Evolutionary conservation across 2,329 filamentous ascomycete species (phyloP).

Genomic region (Aspergillus puulaauensis): DNA sequence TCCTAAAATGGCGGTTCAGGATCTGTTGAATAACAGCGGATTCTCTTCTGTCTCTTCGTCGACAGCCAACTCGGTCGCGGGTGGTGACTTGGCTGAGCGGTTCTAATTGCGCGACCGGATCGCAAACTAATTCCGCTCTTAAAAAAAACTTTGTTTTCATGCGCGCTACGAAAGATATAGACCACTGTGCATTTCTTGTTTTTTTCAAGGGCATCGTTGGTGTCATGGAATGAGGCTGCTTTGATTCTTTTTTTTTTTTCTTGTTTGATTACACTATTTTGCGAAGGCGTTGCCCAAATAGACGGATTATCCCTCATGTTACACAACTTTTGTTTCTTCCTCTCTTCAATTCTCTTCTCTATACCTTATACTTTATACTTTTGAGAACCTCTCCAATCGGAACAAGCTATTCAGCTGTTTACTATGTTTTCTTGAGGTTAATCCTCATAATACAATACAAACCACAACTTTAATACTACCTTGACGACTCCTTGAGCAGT

Average conservation of each 20-base stretch:
- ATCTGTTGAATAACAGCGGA: conserved; percentile 70
- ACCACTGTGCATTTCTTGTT: conserved; percentile 40
- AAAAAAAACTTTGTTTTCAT: conserved; percentile 23
- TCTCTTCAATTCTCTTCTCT: conserved; percentile 17
- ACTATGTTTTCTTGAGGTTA: conserved; percentile 9
- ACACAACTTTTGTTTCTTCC: conserved; percentile 16
- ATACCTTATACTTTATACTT: conserved; percentile 20
- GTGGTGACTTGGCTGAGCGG: conserved; percentile 65
- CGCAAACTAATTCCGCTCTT: conserved; percentile 1
- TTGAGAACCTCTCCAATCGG: conserved; percentile 15
- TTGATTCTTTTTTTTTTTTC: conserved; percentile 10
- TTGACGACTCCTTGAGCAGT: not conserved
- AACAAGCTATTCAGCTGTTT: conserved; percentile 15
- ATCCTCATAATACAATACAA: conserved; percentile 4
- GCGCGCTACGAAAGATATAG: conserved; percentile 41
- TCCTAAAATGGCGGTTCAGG: conserved; percentile 82
- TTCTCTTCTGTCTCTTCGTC: conserved; percentile 76
- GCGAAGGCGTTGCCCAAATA: conserved; percentile 25
- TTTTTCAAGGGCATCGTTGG: conserved; percentile 37
- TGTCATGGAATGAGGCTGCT: conserved; percentile 28
- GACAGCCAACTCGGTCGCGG: conserved; percentile 73
- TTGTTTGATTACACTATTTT: conserved; percentile 19
- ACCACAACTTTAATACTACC: not conserved
- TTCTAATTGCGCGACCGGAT: conserved; percentile 31
- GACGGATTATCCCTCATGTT: conserved; percentile 23